Evolutionary conservation across 1,139 yeast genomes (phyloP).

Genomic region (Magnusiomyces ingens): DNA sequence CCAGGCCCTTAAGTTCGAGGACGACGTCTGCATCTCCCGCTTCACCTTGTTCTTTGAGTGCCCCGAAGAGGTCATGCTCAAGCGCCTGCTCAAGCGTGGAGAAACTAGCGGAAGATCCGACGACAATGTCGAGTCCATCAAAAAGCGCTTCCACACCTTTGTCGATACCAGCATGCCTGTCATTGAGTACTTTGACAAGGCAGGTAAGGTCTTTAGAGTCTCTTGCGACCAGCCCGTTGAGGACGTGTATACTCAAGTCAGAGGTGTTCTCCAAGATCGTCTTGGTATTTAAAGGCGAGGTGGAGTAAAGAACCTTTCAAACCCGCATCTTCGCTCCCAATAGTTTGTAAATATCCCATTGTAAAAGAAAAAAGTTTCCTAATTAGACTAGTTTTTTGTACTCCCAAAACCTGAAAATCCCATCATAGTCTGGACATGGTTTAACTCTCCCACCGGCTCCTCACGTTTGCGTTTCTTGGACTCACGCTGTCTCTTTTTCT

Average conservation of each 20-base stretch:
- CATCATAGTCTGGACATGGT: slow-evolving; percentile 41
- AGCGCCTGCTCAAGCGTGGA: slow-evolving; percentile 82
- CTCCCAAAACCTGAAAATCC: slow-evolving; percentile 48
- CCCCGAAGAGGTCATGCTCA: slow-evolving; percentile 82
- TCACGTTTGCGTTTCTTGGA: slow-evolving; percentile 26
- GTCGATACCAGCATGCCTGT: slow-evolving; percentile 93
- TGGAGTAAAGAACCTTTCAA: not conserved
- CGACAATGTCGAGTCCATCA: slow-evolving; percentile 86
- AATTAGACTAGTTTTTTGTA: slow-evolving; percentile 12
- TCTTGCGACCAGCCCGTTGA: slow-evolving; percentile 77
- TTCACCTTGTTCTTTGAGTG: slow-evolving; percentile 83
- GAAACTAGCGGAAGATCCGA: slow-evolving; percentile 92
- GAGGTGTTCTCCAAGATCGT: slow-evolving; percentile 22
- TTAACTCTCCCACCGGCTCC: slow-evolving; percentile 18
- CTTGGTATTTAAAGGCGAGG: slow-evolving; percentile 7
- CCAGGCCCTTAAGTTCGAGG: slow-evolving; percentile 88
- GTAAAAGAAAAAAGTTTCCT: not conserved
- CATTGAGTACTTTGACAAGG: slow-evolving; percentile 70
- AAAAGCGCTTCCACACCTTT: slow-evolving; percentile 80
- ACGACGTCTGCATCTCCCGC: slow-evolving; percentile 50
- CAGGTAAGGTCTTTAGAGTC: slow-evolving; percentile 70
- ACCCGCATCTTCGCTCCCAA: not conserved
- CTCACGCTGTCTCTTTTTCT: slow-evolving; percentile 31
- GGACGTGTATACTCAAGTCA: slow-evolving; percentile 65
- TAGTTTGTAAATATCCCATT: not conserved